Evolutionary conservation across 176 grass and related monocot species (phyloP).

Genomic region (Oryza glaberrima): DNA sequence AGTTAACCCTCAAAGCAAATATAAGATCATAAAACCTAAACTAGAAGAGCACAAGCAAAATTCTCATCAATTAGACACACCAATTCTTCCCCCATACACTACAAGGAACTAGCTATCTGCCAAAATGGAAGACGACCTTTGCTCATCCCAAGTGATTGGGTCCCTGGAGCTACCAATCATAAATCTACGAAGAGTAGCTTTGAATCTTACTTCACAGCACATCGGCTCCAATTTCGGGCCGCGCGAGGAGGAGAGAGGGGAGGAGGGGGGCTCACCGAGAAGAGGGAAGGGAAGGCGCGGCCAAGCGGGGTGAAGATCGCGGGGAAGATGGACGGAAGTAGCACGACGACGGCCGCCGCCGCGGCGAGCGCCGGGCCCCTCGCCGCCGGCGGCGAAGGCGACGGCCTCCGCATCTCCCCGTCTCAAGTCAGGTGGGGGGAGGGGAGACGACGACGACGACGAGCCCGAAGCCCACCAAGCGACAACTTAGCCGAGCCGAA

Average conservation of each 20-base stretch:
- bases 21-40: neutral
- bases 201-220: neutral
- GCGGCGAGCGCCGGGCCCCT: slow-evolving; percentile 41
- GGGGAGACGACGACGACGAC: neutral
- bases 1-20: neutral
- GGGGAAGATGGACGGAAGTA: slow-evolving; percentile 65
- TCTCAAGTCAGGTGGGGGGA: neutral
- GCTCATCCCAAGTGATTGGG: neutral
- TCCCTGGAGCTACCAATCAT: neutral
- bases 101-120: neutral
- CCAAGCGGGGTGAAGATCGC: slow-evolving; percentile 62
- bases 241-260: neutral
- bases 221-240: neutral
- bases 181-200: neutral
- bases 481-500: neutral
- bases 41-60: neutral
- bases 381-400: slow-evolving; percentile 41
- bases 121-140: neutral
- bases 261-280: slow-evolving; percentile 56
- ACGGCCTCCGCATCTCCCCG: slow-evolving; percentile 48
- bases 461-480: neutral
- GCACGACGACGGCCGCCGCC: slow-evolving; percentile 49
- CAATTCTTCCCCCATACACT: neutral
- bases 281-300: slow-evolving; percentile 67
- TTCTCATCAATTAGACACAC: neutral